These are phyloP conservation scores for Chlorella vulgaris DNA, from an alignment of 139 green algal species.

Conservation along the genomic window DNA sequence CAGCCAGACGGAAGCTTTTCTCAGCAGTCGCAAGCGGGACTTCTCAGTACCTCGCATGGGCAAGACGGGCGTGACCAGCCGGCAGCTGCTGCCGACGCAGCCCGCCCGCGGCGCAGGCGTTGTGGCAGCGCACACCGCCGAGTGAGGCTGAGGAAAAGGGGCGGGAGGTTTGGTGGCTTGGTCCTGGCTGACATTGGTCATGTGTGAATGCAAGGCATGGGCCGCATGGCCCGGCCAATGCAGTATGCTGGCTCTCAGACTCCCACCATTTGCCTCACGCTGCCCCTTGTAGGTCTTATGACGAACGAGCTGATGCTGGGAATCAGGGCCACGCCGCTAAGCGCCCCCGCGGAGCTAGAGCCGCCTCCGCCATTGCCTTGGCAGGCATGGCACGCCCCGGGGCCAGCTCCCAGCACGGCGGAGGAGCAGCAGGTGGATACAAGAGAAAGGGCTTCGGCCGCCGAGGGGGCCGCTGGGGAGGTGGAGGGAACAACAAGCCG, in stretches of 20 bases:
- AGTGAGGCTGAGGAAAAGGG: not conserved
- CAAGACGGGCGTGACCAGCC: not conserved
- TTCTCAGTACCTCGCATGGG: slow-evolving; percentile 6
- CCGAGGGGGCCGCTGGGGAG: no score
- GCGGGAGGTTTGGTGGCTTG: not conserved
- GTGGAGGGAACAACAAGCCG: not conserved
- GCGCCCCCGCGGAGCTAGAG: not conserved
- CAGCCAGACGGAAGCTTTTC: slow-evolving; percentile 1
- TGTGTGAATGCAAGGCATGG: not conserved
- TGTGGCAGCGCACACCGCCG: not conserved
- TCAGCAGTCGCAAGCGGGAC: slow-evolving; percentile 13
- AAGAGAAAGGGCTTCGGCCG: not conserved
- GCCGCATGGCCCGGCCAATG: not conserved
- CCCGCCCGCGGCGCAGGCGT: not conserved
- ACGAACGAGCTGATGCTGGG: not conserved
- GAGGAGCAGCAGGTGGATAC: no score
- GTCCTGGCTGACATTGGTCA: not conserved
- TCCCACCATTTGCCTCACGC: not conserved
- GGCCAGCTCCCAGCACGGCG: not conserved
- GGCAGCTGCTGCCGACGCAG: not conserved
- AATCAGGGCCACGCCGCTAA: not conserved
- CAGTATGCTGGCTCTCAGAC: not conserved
- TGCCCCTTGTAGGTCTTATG: no score
- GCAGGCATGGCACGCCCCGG: not conserved
- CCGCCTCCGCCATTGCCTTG: not conserved